Percentiles rank a stretch among this genome's conserved stretches.
These are phyloP conservation scores for Iberis pinnata DNA, from an alignment of 345 rosid genomes.

Conservation along the genomic window DNA sequence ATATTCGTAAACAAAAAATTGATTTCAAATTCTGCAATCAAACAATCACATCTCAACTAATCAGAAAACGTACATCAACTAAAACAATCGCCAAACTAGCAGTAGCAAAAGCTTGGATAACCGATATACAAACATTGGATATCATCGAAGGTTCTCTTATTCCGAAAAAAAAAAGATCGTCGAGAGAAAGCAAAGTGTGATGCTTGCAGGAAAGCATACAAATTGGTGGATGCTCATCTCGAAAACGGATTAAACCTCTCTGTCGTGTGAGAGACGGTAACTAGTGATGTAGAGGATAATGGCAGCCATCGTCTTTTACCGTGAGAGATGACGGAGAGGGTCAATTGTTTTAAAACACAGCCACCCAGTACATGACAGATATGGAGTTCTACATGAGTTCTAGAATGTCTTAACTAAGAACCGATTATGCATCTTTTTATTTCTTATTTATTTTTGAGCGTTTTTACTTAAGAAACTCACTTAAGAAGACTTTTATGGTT, in stretches of 20 bases:
- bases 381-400: too few species aligned
- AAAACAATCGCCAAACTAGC: slow-evolving; percentile 27
- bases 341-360: too few species aligned
- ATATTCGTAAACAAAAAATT: slow-evolving; percentile 27
- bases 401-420: too few species aligned
- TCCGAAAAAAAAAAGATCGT: slow-evolving; percentile 17
- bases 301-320: too few species aligned
- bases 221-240: slow-evolving; percentile 26
- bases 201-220: slow-evolving; percentile 29
- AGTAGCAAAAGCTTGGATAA: slow-evolving; percentile 31
- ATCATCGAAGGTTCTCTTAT: slow-evolving; percentile 25
- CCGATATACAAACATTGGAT: slow-evolving; percentile 27
- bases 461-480: too few species aligned
- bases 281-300: too few species aligned
- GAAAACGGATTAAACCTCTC: slow-evolving; percentile 30
- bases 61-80: slow-evolving; percentile 20
- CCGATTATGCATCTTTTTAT: too few species aligned
- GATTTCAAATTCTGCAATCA: slow-evolving; percentile 28
- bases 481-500: too few species aligned
- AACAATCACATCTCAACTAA: slow-evolving; percentile 22
- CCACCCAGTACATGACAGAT: too few species aligned
- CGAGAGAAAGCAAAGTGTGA: slow-evolving; percentile 18
- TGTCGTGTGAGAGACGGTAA: too few species aligned
- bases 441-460: too few species aligned
- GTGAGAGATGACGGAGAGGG: too few species aligned